phyloP scores from a whole-genome alignment of 2,329 filamentous ascomycete species.

The Pseudopithomyces maydicus region DNA sequence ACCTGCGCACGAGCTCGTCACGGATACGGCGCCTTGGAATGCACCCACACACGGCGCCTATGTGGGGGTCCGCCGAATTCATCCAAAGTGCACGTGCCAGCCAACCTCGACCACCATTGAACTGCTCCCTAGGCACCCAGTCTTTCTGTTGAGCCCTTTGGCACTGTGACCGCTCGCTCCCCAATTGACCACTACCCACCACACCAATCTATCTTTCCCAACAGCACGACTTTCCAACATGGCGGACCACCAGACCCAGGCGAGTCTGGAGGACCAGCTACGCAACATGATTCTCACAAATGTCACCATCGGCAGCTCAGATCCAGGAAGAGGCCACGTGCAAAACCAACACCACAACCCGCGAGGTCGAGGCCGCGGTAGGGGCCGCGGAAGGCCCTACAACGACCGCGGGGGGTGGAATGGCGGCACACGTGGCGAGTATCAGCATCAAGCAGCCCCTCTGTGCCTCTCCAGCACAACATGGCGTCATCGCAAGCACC shows the following conservation, averaged over 20 bases:
- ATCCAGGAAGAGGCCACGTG: conserved; percentile 18
- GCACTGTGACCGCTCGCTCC: no score
- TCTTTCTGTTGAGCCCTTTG: no score
- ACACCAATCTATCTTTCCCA: conserved; percentile 18
- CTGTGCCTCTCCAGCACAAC: not conserved
- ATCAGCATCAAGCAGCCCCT: not conserved
- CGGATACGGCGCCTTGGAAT: not conserved
- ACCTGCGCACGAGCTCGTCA: not conserved
- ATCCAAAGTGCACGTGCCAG: not conserved
- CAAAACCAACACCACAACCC: conserved; percentile 19
- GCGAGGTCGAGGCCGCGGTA: conserved; percentile 5
- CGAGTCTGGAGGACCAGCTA: conserved; percentile 58
- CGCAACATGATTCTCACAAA: conserved; percentile 65
- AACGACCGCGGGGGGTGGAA: conserved; percentile 5
- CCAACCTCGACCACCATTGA: not conserved
- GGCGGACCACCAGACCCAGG: conserved; percentile 3
- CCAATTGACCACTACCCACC: no score
- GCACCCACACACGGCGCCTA: no score
- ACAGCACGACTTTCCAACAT: conserved; percentile 13
- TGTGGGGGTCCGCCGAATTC: not conserved
- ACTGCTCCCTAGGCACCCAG: no score
- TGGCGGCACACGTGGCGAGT: not conserved
- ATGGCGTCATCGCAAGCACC: conserved; percentile 10
- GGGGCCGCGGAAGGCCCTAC: conserved; percentile 16
- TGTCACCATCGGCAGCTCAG: conserved; percentile 34